Conservation (phyloP, 805 yeast species). For the Cyberlindnera sargentensis region DNA sequence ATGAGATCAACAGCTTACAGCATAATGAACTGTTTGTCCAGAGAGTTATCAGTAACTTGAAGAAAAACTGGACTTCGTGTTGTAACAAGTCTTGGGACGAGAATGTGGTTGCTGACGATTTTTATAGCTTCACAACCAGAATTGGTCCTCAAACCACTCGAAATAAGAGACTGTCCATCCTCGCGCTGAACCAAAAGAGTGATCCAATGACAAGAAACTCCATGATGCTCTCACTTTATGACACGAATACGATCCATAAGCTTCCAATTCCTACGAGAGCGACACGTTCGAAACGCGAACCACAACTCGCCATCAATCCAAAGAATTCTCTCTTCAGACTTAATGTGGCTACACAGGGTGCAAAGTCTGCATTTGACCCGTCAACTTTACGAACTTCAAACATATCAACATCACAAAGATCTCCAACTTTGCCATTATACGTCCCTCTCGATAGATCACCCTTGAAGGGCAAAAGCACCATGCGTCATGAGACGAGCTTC, state of each 20-base stretch:
- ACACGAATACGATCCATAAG: conserved; percentile 15
- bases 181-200: conserved; percentile 31
- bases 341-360: conserved; percentile 4
- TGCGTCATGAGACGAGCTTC: conserved; percentile 28
- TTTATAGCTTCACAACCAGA: conserved; percentile 16
- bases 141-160: conserved; percentile 23
- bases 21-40: conserved; percentile 22
- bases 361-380: conserved; percentile 1
- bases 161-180: conserved; percentile 28
- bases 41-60: conserved; percentile 37
- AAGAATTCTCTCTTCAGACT: conserved; percentile 22
- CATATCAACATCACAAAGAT: conserved; percentile 3
- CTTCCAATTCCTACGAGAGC: conserved; percentile 16
- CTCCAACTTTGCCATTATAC: conserved; percentile 11
- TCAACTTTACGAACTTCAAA: conserved; percentile 1
- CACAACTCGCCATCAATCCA: conserved; percentile 17
- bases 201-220: conserved; percentile 38
- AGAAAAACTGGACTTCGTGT: conserved; percentile 41
- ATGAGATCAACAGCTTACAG: conserved; percentile 25
- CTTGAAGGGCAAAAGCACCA: conserved; percentile 13
- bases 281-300: conserved; percentile 8
- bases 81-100: conserved; percentile 25
- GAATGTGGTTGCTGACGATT: conserved; percentile 22
- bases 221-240: conserved; percentile 27
- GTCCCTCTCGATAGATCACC: conserved; percentile 16